Base-by-base conservation (phyloP, 1,284 basidiomycete genomes). In the Boletus hoseneyae region DNA sequence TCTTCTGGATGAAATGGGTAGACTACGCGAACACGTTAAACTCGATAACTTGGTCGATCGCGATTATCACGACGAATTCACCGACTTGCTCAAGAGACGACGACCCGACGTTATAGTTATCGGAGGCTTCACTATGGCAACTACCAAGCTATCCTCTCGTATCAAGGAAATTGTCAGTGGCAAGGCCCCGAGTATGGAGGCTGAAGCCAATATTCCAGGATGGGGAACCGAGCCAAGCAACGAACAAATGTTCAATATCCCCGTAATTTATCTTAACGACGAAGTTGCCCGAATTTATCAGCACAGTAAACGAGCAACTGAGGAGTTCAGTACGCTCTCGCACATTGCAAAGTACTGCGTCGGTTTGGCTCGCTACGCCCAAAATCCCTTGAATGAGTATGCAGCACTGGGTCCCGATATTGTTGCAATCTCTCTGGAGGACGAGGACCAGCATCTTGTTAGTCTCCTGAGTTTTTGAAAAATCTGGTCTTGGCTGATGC, bases 201-300 rank as follows among this genome's bases (percentile, higher is more conserved):
- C 47, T 19, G 63, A 64, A 42, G 69, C 63, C 40, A 63, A 47
- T 35, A 53, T 60, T 21, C 48, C 59, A 19, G 65, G 61, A 25
- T 72, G 72, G 68, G 68, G 64, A 43, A 49, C 67, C 11, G 70
- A 64, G 21, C 54, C 61, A 19, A 53, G 53, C 30, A 64, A 75
- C 30, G 75, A 77, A 35, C 75, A 77, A 45, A 57, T 66, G 11
- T 77, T 78, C 56, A 70, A 78, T 45, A 85, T 83, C 21, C 90
- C 90, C 0, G 83, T 96, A 49, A 85, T 90, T 41, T 96, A 91
- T 60, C 83, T 90, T 40, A 82, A 83, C 47, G 97, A 99, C 66
- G 93, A 97, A 53, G 87, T 97, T 23, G 97, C 97, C 4, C 82
- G 95, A 41, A 82, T 98, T 45, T 99, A 93, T 70, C 94, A 96